A percentile compares a stretch with the other conserved stretches of the same genome.
Conservation (phyloP, 768 basidiomycete species). For the Gelatoporia subvermispora region DNA sequence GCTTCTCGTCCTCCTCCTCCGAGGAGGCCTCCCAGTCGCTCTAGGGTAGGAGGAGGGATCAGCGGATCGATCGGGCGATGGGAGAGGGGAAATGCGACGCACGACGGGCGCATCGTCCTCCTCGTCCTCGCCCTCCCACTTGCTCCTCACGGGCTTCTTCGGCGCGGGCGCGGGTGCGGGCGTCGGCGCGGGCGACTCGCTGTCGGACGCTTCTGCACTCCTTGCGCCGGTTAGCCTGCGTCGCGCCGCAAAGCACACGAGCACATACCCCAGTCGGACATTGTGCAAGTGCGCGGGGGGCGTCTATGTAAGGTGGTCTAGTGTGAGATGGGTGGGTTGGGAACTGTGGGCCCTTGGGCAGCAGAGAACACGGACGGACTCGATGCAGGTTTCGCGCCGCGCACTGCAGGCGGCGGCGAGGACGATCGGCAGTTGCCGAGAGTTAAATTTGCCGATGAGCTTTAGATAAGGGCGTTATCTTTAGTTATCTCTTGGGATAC, state of each 20-base stretch:
- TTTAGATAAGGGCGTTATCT: too few species aligned
- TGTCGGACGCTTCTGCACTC: conserved; percentile 34
- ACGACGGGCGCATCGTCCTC: conserved; percentile 78
- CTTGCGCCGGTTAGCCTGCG: conserved; percentile 16
- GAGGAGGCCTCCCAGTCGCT: conserved; percentile 93
- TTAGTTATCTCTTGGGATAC: too few species aligned
- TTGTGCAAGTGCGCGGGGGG: conserved; percentile 11
- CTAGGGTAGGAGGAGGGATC: too few species aligned
- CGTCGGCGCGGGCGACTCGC: conserved; percentile 25
- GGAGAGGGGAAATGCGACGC: conserved; percentile 26
- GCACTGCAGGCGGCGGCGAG: too few species aligned
- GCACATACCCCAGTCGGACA: conserved; percentile 46
- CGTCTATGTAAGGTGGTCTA: too few species aligned
- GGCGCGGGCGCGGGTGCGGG: conserved; percentile 16
- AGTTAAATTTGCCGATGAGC: too few species aligned
- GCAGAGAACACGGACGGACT: too few species aligned
- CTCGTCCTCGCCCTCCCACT: conserved; percentile 92
- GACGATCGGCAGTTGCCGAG: too few species aligned
- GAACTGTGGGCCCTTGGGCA: too few species aligned
- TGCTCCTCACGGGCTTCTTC: conserved; percentile 40
- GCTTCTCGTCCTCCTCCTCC: conserved; percentile 57
- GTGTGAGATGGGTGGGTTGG: too few species aligned
- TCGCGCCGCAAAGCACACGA: neutral
- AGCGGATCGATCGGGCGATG: conserved; percentile 1
- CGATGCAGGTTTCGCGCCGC: too few species aligned